Evolutionary conservation across 352 stramenopile genomes (phyloP), one percentile per base, ranked within the genome.

Genomic region (Pythium brachiatum): DNA sequence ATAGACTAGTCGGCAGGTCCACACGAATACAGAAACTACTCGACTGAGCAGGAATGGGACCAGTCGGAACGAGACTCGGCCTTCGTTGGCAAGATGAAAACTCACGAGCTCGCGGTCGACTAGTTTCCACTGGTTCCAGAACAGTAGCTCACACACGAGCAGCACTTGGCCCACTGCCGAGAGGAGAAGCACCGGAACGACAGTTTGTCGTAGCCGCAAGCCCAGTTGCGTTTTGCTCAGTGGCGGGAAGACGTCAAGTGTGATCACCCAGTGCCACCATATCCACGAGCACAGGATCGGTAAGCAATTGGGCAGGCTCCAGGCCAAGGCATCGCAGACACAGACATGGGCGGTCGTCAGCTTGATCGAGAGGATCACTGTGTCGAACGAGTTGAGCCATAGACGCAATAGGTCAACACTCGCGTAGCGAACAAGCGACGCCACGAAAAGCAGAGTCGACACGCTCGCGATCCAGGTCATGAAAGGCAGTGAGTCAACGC

Each of bases 191-290:
- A 53, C 47, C 7, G 47, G 47, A 9, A 53, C 16, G 12, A 53
- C 15, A 27, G n/a, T 32, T 7, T 20, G 21, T 18, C 47, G 47
- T 15, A 53, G 15, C 0, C 47, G 47, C 47, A 53, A 3, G 7
- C 20, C 47, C 20, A 53, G n/a, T 2, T 25, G 47, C 21, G 1
- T 18, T 25, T 53, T 53, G 20, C 47, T 53, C 47, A 53, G 15
- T 31, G 47, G 47, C 12, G 47, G 47, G 1, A 53, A 20, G 2
- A 25, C 47, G 25, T 53, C 47, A 8, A 53, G 25, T 13, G 26
- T 53, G 4, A 34, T 18, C 7, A 53, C 26, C 47, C 47, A 53
- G 15, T 34, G 47, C 47, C 47, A 53, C 47, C 47, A 53, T 9
- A 53, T 18, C 47, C 47, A 53, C 6, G 47, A 53, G 47, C 47